A percentile compares a stretch with the other conserved stretches of the same genome.
Conservation (phyloP, 108 stramenopile genomes). For the Pelagomonas calceolata region DNA sequence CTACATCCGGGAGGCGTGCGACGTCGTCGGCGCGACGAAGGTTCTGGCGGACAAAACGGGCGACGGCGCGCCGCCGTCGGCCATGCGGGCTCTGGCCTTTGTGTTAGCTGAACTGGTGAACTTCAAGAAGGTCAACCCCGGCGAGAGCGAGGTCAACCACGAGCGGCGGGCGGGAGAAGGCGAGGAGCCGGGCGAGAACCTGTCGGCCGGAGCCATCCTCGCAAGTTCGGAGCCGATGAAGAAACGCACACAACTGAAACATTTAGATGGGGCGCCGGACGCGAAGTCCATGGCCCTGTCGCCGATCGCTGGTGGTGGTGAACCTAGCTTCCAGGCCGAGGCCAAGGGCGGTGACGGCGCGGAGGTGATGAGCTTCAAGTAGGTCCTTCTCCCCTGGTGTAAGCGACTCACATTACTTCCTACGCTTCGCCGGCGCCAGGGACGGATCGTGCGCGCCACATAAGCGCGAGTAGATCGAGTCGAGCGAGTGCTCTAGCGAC, state of each 20-base stretch:
- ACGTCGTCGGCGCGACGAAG: constrained; percentile 44
- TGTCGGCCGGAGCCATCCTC: background rate
- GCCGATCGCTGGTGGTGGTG: too few relatives aligned
- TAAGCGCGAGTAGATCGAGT: background rate
- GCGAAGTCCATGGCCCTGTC: too few relatives aligned
- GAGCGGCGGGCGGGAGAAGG: background rate
- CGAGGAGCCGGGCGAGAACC: background rate
- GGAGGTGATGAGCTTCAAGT: too few relatives aligned
- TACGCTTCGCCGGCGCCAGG: background rate
- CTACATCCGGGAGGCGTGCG: constrained; percentile 53
- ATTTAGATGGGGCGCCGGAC: too few relatives aligned
- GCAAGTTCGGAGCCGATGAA: background rate
- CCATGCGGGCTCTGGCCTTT: constrained; percentile 26
- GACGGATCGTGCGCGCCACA: background rate
- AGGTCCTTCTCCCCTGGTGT: too few relatives aligned
- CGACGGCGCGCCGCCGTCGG: constrained; percentile 3
- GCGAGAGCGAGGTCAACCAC: background rate
- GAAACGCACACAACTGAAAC: background rate
- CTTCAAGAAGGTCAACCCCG: constrained; percentile 25
- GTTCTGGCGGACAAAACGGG: constrained; percentile 1
- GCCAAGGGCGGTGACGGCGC: too few relatives aligned
- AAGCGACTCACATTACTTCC: too few relatives aligned
- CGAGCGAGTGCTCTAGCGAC: background rate
- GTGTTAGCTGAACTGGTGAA: constrained; percentile 21
- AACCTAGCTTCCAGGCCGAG: too few relatives aligned